Conservation (phyloP, 2,329 filamentous ascomycete species). For the Endoconidiophora polonica region DNA sequence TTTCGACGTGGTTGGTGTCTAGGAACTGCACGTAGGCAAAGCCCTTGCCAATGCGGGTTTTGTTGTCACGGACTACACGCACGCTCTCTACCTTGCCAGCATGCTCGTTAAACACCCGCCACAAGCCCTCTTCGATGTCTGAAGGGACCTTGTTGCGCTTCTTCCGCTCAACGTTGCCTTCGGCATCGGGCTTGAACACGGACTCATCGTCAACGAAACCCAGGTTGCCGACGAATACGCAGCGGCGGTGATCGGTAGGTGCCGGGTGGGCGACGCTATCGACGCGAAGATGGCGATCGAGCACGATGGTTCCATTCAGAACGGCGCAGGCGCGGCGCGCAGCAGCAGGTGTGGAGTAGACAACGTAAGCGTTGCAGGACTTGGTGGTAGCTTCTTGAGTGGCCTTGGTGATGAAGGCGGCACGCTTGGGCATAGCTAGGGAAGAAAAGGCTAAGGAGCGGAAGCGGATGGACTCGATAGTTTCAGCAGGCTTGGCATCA, state of each 20-base stretch:
- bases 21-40: constrained; percentile 95
- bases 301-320: constrained; percentile 69
- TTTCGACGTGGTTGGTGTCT: constrained; percentile 76
- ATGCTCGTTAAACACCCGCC: constrained; percentile 57
- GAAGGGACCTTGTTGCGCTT: constrained; percentile 60
- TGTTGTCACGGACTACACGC: constrained; percentile 73
- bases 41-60: constrained; percentile 87
- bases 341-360: constrained; percentile 61
- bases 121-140: constrained; percentile 85
- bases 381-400: constrained; percentile 83
- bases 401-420: constrained; percentile 81
- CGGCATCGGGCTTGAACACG: constrained; percentile 45
- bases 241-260: constrained; percentile 67
- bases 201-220: constrained; percentile 91
- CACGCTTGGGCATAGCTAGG: constrained; percentile 68
- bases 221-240: constrained; percentile 90
- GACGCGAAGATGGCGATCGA: constrained; percentile 77
- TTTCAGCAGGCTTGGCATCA: constrained; percentile 40
- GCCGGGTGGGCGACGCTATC: constrained; percentile 83
- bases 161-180: constrained; percentile 50
- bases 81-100: constrained; percentile 82
- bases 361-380: constrained; percentile 85
- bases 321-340: constrained; percentile 59
- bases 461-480: constrained; percentile 83
- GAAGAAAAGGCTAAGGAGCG: constrained; percentile 77